Percentiles rank a stretch among this genome's conserved stretches.
Conservation (phyloP, 768 basidiomycete species). For the Boletales sp. region DNA sequence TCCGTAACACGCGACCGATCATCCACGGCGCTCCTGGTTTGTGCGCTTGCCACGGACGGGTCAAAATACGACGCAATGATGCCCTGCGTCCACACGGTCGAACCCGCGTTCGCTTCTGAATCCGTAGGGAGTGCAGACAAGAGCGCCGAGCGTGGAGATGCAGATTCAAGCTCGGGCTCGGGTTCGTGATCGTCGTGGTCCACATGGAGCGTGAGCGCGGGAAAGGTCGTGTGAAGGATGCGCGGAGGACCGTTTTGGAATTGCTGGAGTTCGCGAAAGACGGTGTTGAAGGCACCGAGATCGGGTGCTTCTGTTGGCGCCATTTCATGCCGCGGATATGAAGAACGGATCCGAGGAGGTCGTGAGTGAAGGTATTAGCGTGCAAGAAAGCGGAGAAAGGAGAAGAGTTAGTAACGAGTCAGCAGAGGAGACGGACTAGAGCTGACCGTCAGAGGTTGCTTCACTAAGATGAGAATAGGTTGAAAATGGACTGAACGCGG, state of each 20-base stretch:
- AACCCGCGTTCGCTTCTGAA: slow-evolving; percentile 43
- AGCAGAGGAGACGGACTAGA: background rate
- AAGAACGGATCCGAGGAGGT: slow-evolving; percentile 2
- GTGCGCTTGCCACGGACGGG: slow-evolving; percentile 26
- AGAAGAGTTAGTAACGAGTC: background rate
- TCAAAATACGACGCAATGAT: slow-evolving; percentile 58
- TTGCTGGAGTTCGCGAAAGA: slow-evolving; percentile 63
- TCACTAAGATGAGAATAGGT: slow-evolving; percentile 41
- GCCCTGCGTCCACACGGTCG: slow-evolving; percentile 64
- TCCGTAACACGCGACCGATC: slow-evolving; percentile 26
- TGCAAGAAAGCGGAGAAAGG: background rate
- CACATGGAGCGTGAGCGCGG: slow-evolving; percentile 6
- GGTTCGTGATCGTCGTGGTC: slow-evolving; percentile 17
- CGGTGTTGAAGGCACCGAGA: slow-evolving; percentile 66
- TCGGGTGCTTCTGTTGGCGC: slow-evolving; percentile 55
- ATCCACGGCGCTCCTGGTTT: slow-evolving; percentile 23
- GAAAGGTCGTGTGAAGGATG: slow-evolving; percentile 17
- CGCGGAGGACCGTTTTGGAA: slow-evolving; percentile 45
- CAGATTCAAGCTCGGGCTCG: slow-evolving; percentile 21
- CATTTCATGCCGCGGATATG: slow-evolving; percentile 9
- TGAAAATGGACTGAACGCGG: slow-evolving; percentile 38
- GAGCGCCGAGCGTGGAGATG: slow-evolving; percentile 27
- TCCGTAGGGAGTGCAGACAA: slow-evolving; percentile 24
- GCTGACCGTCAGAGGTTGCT: slow-evolving; percentile 49
- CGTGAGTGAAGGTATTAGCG: background rate